These are phyloP conservation scores for Entomortierella chlamydospora DNA, from an alignment of 192 early-diverging fungal species.

Conservation along the genomic window DNA sequence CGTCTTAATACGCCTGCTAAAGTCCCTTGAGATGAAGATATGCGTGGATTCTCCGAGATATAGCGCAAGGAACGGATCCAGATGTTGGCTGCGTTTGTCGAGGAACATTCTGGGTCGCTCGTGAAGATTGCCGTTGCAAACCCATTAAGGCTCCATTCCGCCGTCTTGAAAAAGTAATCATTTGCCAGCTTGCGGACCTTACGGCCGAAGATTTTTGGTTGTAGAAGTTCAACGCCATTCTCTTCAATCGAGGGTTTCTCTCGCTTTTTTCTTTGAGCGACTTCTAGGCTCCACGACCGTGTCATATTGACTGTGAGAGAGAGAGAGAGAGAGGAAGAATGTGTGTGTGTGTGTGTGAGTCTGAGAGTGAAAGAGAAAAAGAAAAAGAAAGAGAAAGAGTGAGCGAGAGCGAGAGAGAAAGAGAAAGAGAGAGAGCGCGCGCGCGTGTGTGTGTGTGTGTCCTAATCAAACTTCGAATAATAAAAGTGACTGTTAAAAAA, in stretches of 20 bases:
- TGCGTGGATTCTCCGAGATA: constrained; percentile 20
- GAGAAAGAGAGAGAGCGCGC: no score
- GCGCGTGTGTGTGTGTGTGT: no score
- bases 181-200: constrained; percentile 10
- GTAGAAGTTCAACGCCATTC: constrained; percentile 3
- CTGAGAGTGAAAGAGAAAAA: neutral
- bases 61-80: constrained; percentile 20
- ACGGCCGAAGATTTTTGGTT: constrained; percentile 13
- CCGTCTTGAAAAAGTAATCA: constrained; percentile 20
- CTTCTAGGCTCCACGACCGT: neutral
- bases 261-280: neutral
- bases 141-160: constrained; percentile 19
- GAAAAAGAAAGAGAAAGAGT: neutral
- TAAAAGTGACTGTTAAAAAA: no score
- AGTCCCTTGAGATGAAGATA: constrained; percentile 19
- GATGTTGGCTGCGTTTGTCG: constrained; percentile 22
- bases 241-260: neutral
- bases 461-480: no score
- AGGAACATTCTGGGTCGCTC: constrained; percentile 30
- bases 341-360: no score
- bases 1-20: constrained; percentile 12
- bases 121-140: constrained; percentile 12
- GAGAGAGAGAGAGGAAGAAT: no score
- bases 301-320: no score
- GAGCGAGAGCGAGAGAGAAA: neutral